Evolutionary conservation across 176 grass and related monocot genomes (phyloP).

Genomic region (Avena insularis): DNA sequence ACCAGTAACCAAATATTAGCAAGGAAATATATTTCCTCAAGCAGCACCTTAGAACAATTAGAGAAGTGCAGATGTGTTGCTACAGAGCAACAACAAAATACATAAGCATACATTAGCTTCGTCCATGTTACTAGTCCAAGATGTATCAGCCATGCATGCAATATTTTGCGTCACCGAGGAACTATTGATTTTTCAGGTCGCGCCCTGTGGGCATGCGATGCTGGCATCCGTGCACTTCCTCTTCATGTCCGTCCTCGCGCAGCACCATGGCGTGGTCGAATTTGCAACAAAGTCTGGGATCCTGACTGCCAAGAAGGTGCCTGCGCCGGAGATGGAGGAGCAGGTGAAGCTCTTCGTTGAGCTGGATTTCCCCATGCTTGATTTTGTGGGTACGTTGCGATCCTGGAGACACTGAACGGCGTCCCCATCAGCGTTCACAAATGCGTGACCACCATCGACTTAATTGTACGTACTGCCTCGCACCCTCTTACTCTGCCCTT

Average conservation of each 20-base stretch:
- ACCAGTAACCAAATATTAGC: no score
- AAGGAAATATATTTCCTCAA: no score
- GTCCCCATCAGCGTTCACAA: slow-evolving; percentile 61
- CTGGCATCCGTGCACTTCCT: slow-evolving; percentile 74
- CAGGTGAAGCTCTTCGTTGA: slow-evolving; percentile 62
- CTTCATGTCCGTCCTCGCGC: slow-evolving; percentile 46
- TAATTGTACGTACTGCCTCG: slow-evolving; percentile 59
- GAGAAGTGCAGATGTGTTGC: no score
- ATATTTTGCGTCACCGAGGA: no score
- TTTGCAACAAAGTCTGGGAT: slow-evolving; percentile 76
- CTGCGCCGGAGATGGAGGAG: slow-evolving; percentile 13
- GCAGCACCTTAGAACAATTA: no score
- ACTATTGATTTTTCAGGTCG: slow-evolving; percentile 21
- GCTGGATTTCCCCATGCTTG: slow-evolving; percentile 64
- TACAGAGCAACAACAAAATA: no score
- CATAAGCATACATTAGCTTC: no score
- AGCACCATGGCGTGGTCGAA: slow-evolving; percentile 45
- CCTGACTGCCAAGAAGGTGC: slow-evolving; percentile 63
- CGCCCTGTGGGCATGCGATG: slow-evolving; percentile 59
- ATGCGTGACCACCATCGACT: slow-evolving; percentile 35
- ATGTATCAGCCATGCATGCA: no score
- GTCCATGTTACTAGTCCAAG: no score
- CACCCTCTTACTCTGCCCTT: neutral
- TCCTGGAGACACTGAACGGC: slow-evolving; percentile 70
- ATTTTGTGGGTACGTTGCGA: slow-evolving; percentile 34